Evolutionary conservation across 2,329 filamentous ascomycete species (phyloP).

Genomic region (Stenocarpella maydis): DNA sequence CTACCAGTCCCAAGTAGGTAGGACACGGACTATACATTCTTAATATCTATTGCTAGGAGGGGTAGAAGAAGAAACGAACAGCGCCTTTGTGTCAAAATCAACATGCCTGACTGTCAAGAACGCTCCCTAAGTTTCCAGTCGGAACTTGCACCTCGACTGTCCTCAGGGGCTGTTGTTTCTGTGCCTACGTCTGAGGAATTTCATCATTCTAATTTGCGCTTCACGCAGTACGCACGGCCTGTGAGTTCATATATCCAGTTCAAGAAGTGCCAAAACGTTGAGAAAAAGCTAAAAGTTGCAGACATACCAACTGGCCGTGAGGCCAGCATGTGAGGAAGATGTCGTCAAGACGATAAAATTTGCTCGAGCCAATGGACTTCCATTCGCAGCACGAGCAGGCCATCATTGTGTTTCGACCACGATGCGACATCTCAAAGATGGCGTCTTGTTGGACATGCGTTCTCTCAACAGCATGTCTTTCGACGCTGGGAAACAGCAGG

Average conservation of each 20-base stretch:
- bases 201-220: neutral
- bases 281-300: neutral
- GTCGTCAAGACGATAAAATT: neutral
- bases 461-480: neutral
- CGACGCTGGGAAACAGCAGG: neutral
- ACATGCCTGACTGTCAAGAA: no score
- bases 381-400: conserved; percentile 8
- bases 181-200: neutral
- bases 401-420: conserved; percentile 21
- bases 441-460: neutral
- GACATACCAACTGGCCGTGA: neutral
- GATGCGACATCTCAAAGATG: conserved; percentile 11
- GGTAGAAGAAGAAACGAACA: no score
- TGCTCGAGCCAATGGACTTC: neutral
- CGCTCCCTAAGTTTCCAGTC: no score
- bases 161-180: neutral
- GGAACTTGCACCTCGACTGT: neutral
- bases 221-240: conserved; percentile 19
- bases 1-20: no score
- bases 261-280: neutral
- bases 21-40: no score
- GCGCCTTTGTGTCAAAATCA: no score
- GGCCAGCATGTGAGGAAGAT: neutral
- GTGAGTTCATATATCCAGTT: no score
- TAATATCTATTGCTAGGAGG: no score